Conservation (phyloP, 192 early-diverging fungal genomes). For the Ambispora gerdemannii region DNA sequence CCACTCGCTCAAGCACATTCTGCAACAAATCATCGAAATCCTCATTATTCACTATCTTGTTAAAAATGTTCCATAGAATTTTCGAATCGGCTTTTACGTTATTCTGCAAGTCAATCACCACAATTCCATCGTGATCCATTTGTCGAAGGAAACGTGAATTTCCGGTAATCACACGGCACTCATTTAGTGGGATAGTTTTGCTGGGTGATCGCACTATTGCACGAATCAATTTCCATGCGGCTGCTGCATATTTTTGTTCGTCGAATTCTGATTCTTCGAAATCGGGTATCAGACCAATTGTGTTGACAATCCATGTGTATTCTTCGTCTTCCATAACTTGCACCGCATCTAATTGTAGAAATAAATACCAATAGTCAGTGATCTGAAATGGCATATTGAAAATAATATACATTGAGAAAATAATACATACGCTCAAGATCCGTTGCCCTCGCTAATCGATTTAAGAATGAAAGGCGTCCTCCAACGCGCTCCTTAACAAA, state of each 20-base stretch:
- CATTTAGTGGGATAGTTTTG: neutral
- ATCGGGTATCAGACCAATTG: conserved; percentile 24
- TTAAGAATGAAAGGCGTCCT: conserved; percentile 16
- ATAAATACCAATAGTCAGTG: no score
- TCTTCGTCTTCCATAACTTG: conserved; percentile 7
- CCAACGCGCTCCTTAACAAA: conserved; percentile 13
- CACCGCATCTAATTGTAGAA: neutral
- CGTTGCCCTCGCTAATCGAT: conserved; percentile 20
- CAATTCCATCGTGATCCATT: conserved; percentile 29
- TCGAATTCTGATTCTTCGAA: conserved; percentile 30
- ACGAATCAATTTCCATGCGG: conserved; percentile 22
- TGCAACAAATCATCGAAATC: conserved; percentile 14
- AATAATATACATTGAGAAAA: neutral
- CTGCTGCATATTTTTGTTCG: conserved; percentile 26
- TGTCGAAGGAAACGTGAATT: conserved; percentile 8
- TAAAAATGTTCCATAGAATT: conserved; percentile 26
- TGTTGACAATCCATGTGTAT: neutral
- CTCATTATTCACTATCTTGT: conserved; percentile 1
- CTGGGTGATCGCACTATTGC: conserved; percentile 8
- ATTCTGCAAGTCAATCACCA: conserved; percentile 1
- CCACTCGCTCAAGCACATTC: conserved; percentile 22
- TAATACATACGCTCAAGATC: conserved; percentile 3
- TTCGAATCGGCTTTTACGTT: conserved; percentile 24
- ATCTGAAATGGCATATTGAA: no score
- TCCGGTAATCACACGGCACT: conserved; percentile 19